phyloP scores from a whole-genome alignment of 129 eudicot species.

The Cynara cardunculus region DNA sequence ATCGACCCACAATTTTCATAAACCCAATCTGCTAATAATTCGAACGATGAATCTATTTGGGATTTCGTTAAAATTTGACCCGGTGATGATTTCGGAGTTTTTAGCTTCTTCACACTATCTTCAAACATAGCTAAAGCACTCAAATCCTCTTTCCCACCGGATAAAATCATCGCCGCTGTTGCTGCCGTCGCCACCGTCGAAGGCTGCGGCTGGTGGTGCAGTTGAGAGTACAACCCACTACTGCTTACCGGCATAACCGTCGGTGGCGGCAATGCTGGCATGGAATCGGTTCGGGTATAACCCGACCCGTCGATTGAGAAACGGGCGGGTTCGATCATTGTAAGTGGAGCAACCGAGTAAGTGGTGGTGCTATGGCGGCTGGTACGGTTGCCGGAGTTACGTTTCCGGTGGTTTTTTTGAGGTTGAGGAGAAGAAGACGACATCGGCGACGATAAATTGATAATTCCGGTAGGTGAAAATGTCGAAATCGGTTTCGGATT shows the following conservation, averaged over 20 bases:
- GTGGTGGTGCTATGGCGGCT: slow-evolving; percentile 18
- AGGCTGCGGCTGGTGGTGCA: slow-evolving; percentile 29
- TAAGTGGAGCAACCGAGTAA: slow-evolving; percentile 37
- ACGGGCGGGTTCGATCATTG: slow-evolving; percentile 49
- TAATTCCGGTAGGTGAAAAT: slow-evolving; percentile 34
- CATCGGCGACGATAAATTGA: slow-evolving; percentile 32
- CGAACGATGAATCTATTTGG: slow-evolving; percentile 64
- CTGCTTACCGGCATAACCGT: not conserved
- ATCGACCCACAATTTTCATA: slow-evolving; percentile 75
- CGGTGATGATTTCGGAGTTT: slow-evolving; percentile 72
- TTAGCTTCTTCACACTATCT: slow-evolving; percentile 80
- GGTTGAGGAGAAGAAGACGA: slow-evolving; percentile 21
- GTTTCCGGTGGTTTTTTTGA: slow-evolving; percentile 51
- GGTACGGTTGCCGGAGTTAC: slow-evolving; percentile 33
- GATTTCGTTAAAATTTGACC: slow-evolving; percentile 52
- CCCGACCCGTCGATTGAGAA: slow-evolving; percentile 39
- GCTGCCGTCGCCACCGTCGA: not conserved
- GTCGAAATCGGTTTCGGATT: slow-evolving; percentile 55
- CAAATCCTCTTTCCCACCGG: slow-evolving; percentile 87
- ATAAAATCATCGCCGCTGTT: slow-evolving; percentile 2
- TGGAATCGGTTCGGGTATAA: slow-evolving; percentile 27
- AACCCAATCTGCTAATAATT: slow-evolving; percentile 72
- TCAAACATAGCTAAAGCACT: slow-evolving; percentile 81
- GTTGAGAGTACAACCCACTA: slow-evolving; percentile 28
- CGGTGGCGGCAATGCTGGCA: slow-evolving; percentile 28